Evolutionary conservation across 2,329 filamentous ascomycete genomes (phyloP).

Genomic region (Alternaria gaisen): DNA sequence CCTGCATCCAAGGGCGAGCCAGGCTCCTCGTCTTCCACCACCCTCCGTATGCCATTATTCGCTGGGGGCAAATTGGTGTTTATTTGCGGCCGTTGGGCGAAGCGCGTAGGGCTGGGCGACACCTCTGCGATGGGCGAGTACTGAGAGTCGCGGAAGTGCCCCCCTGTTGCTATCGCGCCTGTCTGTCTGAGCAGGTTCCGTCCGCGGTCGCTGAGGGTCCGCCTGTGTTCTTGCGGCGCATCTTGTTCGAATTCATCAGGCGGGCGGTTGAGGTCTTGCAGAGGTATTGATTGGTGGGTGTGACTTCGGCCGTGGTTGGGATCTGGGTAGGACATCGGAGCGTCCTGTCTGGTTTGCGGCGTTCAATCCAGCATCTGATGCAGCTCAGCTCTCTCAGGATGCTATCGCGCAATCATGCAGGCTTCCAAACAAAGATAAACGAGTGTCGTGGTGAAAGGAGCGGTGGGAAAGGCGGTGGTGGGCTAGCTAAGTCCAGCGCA

Average conservation of each 20-base stretch:
- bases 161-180: conserved; percentile 52
- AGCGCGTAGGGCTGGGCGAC: conserved; percentile 59
- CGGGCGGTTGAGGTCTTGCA: conserved; percentile 64
- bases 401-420: conserved; percentile 34
- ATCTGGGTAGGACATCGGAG: conserved; percentile 60
- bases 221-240: conserved; percentile 47
- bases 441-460: conserved; percentile 15
- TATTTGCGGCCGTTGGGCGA: conserved; percentile 42
- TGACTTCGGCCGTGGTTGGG: conserved; percentile 58
- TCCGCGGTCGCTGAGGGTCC: conserved; percentile 60
- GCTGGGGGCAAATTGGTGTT: conserved; percentile 46
- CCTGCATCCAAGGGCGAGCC: conserved; percentile 56
- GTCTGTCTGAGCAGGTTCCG: conserved; percentile 58
- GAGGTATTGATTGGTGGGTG: conserved; percentile 71
- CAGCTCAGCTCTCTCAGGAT: conserved; percentile 34
- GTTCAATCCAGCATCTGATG: conserved; percentile 42
- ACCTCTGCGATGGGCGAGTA: conserved; percentile 64
- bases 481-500: conserved; percentile 5
- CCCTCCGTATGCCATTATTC: conserved; percentile 36
- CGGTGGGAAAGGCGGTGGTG: background rate
- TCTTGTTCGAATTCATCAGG: conserved; percentile 46
- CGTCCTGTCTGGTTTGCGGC: conserved; percentile 37
- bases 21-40: conserved; percentile 49
- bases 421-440: conserved; percentile 10
- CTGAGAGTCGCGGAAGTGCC: conserved; percentile 51